Evolutionary conservation across 108 stramenopile genomes (phyloP).

Genomic region (Nitzschia sp.): DNA sequence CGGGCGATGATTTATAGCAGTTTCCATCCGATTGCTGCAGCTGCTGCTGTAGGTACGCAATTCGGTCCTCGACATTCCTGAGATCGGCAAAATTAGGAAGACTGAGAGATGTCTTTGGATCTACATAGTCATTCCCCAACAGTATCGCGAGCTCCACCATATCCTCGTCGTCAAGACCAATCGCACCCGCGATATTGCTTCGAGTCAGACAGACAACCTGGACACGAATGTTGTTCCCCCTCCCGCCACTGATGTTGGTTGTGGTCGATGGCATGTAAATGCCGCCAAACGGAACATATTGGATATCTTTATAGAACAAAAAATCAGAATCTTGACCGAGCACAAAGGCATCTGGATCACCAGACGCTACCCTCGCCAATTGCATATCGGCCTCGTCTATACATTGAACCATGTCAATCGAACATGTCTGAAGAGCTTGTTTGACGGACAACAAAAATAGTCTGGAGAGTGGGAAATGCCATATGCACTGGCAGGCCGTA

Average conservation of each 20-base stretch:
- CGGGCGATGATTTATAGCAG: neutral
- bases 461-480: slow-evolving; percentile 45
- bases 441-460: slow-evolving; percentile 38
- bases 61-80: neutral
- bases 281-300: slow-evolving; percentile 47
- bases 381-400: slow-evolving; percentile 62
- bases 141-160: slow-evolving; percentile 66
- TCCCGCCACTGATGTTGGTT: slow-evolving; percentile 3
- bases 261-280: slow-evolving; percentile 1
- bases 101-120: neutral
- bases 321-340: slow-evolving; percentile 69
- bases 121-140: slow-evolving; percentile 72
- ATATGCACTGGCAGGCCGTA: slow-evolving; percentile 24
- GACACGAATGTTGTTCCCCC: slow-evolving; percentile 5
- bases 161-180: slow-evolving; percentile 45
- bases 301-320: slow-evolving; percentile 54
- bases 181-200: slow-evolving; percentile 25
- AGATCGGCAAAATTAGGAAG: neutral
- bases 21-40: neutral
- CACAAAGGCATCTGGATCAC: slow-evolving; percentile 38
- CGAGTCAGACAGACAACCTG: slow-evolving; percentile 14
- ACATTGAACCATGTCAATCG: slow-evolving; percentile 43
- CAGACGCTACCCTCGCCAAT: slow-evolving; percentile 48
- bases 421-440: slow-evolving; percentile 2
- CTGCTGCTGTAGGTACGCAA: neutral